A percentile compares a stretch with the other conserved stretches of the same genome.
Evolutionary conservation across 2,329 filamentous ascomycete species (phyloP).

Genomic region (Sarocladium strictum): DNA sequence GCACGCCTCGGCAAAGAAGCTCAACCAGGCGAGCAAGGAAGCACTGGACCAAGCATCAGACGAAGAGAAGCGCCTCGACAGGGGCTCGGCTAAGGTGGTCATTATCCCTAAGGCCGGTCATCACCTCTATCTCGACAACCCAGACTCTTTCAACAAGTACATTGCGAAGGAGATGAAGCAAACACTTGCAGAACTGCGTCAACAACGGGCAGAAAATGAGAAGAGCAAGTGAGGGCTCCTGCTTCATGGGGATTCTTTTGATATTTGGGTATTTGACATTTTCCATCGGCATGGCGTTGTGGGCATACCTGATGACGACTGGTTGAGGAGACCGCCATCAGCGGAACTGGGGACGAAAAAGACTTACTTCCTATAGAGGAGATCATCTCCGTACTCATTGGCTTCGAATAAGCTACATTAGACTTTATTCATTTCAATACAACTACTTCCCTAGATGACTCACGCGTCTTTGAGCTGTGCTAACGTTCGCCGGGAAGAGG

Average conservation of each 20-base stretch:
- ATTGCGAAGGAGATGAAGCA: conserved; percentile 49
- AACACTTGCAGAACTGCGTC: conserved; percentile 21
- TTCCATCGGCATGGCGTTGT: conserved; percentile 4
- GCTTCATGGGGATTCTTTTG: not conserved
- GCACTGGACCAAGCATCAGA: conserved; percentile 55
- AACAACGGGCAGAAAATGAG: conserved; percentile 18
- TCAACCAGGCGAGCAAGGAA: conserved; percentile 60
- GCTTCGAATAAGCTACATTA: not conserved
- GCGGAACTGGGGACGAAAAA: not conserved
- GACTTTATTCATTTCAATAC: not conserved
- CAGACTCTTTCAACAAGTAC: conserved; percentile 49
- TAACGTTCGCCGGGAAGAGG: too few species aligned
- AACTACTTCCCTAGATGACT: not conserved
- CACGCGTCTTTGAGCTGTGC: too few species aligned
- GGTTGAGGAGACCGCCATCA: not conserved
- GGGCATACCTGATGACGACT: not conserved
- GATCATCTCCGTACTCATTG: not conserved
- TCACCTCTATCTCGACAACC: conserved; percentile 55
- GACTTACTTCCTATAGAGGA: not conserved
- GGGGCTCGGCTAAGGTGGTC: conserved; percentile 75
- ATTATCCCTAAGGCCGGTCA: conserved; percentile 61
- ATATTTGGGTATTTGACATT: not conserved
- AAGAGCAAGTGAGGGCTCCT: conserved; percentile 17
- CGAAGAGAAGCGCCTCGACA: conserved; percentile 66
- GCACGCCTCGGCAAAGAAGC: conserved; percentile 69